phyloP scores from a whole-genome alignment of 2,329 filamentous ascomycete species.

The Biscogniauxia sp. region DNA sequence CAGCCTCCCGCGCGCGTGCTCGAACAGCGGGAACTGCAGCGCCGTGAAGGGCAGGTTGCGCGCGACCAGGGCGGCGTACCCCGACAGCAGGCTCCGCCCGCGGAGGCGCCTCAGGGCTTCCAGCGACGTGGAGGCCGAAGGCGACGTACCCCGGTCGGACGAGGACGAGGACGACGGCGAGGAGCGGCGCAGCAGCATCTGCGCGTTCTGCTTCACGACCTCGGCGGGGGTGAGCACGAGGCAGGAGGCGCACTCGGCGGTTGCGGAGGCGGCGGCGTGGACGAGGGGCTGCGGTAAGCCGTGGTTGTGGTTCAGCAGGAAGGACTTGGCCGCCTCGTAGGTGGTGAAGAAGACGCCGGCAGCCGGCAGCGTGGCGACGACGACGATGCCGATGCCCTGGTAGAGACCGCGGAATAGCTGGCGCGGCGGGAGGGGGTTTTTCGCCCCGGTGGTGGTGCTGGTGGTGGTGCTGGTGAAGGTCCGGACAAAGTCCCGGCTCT shows the following conservation, averaged over 20 bases:
- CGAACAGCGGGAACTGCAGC: constrained; percentile 85
- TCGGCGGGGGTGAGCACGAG: constrained; percentile 85
- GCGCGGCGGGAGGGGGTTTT: constrained; percentile 39
- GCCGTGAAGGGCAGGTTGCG: constrained; percentile 86
- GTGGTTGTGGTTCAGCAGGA: constrained; percentile 52
- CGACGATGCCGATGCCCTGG: constrained; percentile 81
- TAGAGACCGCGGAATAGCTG: constrained; percentile 69
- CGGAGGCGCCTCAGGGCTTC: constrained; percentile 48
- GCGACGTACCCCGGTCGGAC: too few species aligned
- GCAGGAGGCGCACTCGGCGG: constrained; percentile 81
- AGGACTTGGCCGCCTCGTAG: constrained; percentile 73
- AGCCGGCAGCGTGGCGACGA: constrained; percentile 79
- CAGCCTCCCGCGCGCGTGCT: constrained; percentile 67
- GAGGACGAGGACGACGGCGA: constrained; percentile 5
- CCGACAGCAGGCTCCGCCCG: constrained; percentile 61
- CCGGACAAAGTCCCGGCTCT: constrained; percentile 71
- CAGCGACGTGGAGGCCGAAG: constrained; percentile 41
- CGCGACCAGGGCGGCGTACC: constrained; percentile 78
- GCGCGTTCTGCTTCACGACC: constrained; percentile 90
- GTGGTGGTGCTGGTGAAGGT: constrained; percentile 59
- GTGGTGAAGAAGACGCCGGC: constrained; percentile 88
- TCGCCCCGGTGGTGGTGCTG: constrained; percentile 51
- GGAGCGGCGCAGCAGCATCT: constrained; percentile 59
- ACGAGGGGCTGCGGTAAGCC: constrained; percentile 58
- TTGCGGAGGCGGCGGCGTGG: constrained; percentile 70